Conservation (phyloP, 1,284 basidiomycete species). For the Erythrobasidium hasegawianum region DNA sequence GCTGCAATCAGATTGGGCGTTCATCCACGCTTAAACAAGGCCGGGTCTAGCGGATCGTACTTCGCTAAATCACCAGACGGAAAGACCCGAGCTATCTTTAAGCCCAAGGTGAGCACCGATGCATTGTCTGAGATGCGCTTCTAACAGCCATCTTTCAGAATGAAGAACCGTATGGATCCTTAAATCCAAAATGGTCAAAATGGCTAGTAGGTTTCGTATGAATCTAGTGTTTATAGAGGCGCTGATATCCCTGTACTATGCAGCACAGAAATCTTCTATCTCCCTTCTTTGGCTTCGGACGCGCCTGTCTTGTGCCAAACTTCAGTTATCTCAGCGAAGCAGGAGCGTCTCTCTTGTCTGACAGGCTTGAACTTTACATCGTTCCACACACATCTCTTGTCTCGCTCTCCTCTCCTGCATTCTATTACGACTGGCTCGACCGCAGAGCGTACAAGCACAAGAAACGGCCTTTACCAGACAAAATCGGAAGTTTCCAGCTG, state of each 20-base stretch:
- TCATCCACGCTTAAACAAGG: conserved; percentile 81
- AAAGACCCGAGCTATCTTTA: conserved; percentile 73
- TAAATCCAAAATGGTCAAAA: conserved; percentile 82
- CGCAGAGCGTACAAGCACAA: conserved; percentile 57
- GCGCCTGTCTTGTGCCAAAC: conserved; percentile 78
- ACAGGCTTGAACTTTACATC: conserved; percentile 67
- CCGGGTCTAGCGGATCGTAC: conserved; percentile 80
- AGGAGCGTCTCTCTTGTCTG: conserved; percentile 71
- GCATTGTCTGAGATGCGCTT: not conserved
- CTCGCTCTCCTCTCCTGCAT: conserved; percentile 74
- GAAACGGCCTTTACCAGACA: conserved; percentile 73
- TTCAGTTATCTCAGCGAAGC: conserved; percentile 49
- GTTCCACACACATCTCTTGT: conserved; percentile 83
- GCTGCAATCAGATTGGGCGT: conserved; percentile 67
- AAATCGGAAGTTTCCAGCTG: conserved; percentile 84
- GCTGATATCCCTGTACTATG: too few species aligned
- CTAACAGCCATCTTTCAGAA: not conserved
- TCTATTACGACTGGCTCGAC: conserved; percentile 86
- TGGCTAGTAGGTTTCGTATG: conserved; percentile 63
- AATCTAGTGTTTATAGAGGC: too few species aligned
- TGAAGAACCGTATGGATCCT: conserved; percentile 40
- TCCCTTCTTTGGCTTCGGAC: conserved; percentile 55
- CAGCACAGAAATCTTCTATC: conserved; percentile 55
- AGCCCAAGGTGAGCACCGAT: conserved; percentile 67
- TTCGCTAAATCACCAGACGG: conserved; percentile 67